A percentile compares a stretch with the other conserved stretches of the same genome.
These are phyloP conservation scores for Astrocystis sublimbata DNA, from an alignment of 495 filamentous ascomycete species.

Conservation along the genomic window DNA sequence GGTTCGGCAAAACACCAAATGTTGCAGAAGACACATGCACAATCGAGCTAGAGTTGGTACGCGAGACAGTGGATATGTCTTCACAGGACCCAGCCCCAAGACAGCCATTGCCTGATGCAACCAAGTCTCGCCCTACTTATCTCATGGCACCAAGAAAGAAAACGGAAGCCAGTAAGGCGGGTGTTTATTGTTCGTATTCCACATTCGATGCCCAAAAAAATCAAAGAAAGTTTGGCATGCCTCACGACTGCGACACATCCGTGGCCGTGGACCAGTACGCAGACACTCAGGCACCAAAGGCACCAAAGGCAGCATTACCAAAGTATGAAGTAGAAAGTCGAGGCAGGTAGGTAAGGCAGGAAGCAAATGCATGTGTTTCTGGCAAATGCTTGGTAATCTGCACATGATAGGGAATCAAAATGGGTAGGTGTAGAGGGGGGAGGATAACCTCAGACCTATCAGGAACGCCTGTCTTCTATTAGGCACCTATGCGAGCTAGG, in stretches of 20 bases:
- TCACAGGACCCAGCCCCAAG: no score
- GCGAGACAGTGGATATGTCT: neutral
- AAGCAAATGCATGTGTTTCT: no score
- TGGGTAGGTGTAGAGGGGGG: neutral
- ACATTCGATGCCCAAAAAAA: slow-evolving; percentile 13
- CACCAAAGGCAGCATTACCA: neutral
- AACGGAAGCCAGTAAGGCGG: neutral
- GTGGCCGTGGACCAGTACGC: no score
- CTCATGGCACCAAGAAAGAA: neutral
- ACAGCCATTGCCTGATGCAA: neutral
- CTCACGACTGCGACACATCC: no score
- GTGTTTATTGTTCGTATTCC: neutral
- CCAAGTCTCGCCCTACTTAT: neutral
- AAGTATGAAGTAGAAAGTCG: neutral
- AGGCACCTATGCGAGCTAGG: slow-evolving; percentile 19
- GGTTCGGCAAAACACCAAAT: neutral
- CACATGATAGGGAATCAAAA: neutral
- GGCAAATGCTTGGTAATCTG: neutral
- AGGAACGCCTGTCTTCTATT: neutral
- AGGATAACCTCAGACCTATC: neutral
- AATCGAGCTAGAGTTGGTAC: neutral
- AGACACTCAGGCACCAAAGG: slow-evolving; percentile 22
- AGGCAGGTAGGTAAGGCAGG: neutral
- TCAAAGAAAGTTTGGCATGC: no score
- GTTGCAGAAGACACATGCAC: neutral